Evolutionary conservation across 2,329 filamentous ascomycete genomes (phyloP).

Genomic region (Trichoderma endophyticum): DNA sequence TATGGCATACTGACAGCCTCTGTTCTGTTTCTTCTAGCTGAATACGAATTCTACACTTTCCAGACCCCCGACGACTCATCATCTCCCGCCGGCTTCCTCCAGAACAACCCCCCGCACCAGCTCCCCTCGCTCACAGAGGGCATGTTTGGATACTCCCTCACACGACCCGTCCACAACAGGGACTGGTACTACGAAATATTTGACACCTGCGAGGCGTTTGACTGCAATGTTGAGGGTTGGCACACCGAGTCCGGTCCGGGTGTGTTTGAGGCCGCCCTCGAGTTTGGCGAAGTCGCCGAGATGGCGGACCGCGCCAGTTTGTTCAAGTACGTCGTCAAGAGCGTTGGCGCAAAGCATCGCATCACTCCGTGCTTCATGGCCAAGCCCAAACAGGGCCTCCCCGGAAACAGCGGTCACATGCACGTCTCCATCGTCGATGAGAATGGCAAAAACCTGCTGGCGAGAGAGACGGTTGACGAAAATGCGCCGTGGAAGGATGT

Average conservation of each 20-base stretch:
- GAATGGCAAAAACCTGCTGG: conserved; percentile 80
- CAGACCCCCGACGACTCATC: conserved; percentile 60
- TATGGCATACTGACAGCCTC: not conserved
- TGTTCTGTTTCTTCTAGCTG: conserved; percentile 55
- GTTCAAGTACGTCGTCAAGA: conserved; percentile 95
- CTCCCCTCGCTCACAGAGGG: conserved; percentile 82
- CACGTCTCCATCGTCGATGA: conserved; percentile 84
- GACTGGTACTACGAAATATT: conserved; percentile 90
- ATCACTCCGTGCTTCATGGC: conserved; percentile 99
- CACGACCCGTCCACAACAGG: conserved; percentile 81
- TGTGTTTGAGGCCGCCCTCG: conserved; percentile 91
- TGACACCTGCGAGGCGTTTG: conserved; percentile 72
- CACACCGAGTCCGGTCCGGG: conserved; percentile 92
- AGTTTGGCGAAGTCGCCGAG: conserved; percentile 79
- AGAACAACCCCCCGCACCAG: conserved; percentile 67
- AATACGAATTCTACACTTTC: conserved; percentile 96
- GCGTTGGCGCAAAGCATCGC: conserved; percentile 77
- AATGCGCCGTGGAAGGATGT: conserved; percentile 73
- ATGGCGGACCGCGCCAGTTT: conserved; percentile 91
- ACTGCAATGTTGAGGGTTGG: conserved; percentile 86
- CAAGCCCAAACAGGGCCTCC: conserved; percentile 85
- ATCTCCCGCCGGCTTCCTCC: conserved; percentile 71
- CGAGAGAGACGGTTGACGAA: conserved; percentile 67
- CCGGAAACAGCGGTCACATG: conserved; percentile 94
- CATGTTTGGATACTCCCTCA: conserved; percentile 94